These are phyloP conservation scores for Podaxis sp. DNA, from an alignment of 768 basidiomycete genomes.

Conservation along the genomic window DNA sequence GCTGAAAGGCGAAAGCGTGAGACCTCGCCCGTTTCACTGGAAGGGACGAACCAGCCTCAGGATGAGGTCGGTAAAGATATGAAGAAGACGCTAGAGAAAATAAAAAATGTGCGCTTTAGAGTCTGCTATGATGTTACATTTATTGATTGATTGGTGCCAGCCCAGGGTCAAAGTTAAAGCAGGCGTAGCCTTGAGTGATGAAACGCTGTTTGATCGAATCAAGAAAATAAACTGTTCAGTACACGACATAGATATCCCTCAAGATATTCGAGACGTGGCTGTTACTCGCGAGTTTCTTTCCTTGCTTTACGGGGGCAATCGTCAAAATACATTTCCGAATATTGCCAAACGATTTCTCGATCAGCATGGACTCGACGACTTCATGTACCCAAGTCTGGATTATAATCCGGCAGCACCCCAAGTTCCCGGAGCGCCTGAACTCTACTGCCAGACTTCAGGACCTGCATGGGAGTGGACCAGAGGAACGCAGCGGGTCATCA, in stretches of 20 bases:
- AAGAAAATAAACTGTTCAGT: neutral
- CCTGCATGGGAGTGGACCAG: neutral
- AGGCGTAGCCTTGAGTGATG: neutral
- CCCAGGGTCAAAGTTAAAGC: neutral
- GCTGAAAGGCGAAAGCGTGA: neutral
- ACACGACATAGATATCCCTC: neutral
- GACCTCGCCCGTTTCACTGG: neutral
- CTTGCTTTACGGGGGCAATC: slow-evolving; percentile 24
- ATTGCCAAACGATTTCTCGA: slow-evolving; percentile 19
- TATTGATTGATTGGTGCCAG: neutral
- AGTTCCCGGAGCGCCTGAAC: slow-evolving; percentile 29
- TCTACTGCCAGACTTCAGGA: slow-evolving; percentile 21
- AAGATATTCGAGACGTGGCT: slow-evolving; percentile 6
- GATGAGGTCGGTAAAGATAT: neutral
- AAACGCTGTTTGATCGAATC: neutral
- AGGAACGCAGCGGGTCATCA: slow-evolving; percentile 26
- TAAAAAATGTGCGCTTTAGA: neutral
- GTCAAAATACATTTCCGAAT: slow-evolving; percentile 18
- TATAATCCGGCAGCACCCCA: slow-evolving; percentile 26
- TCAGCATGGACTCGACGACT: slow-evolving; percentile 27
- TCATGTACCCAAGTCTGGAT: slow-evolving; percentile 26
- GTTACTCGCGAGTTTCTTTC: slow-evolving; percentile 24
- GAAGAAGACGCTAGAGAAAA: neutral
- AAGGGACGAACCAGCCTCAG: neutral
- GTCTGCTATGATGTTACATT: neutral